Percentiles rank a stretch among this genome's conserved stretches.
Evolutionary conservation across 2,329 filamentous ascomycete genomes (phyloP).

Genomic region (Ustilaginoidea virens): DNA sequence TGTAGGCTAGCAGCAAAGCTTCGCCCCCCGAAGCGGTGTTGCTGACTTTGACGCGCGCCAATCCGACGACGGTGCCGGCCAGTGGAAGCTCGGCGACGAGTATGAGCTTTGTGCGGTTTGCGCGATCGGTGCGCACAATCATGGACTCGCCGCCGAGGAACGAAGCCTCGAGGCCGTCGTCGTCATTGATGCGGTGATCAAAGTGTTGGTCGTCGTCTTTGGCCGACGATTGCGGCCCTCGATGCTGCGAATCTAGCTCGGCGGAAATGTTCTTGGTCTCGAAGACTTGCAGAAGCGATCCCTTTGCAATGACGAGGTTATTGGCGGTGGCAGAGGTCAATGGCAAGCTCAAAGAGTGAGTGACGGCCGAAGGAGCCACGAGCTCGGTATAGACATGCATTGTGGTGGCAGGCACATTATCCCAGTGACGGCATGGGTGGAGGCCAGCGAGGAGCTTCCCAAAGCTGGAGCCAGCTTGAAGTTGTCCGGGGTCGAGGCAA

Average conservation of each 20-base stretch:
- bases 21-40: conserved; percentile 69
- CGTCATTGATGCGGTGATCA: conserved; percentile 40
- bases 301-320: conserved; percentile 85
- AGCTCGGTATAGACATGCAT: conserved; percentile 99
- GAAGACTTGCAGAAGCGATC: conserved; percentile 87
- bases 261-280: conserved; percentile 50
- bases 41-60: conserved; percentile 61
- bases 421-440: too few relatives aligned
- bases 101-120: conserved; percentile 60
- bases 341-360: conserved; percentile 66
- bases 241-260: conserved; percentile 38
- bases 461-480: too few relatives aligned
- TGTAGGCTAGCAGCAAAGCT: conserved; percentile 67
- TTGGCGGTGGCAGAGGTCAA: conserved; percentile 61
- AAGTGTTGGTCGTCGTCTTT: conserved; percentile 26
- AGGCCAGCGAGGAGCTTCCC: too few relatives aligned
- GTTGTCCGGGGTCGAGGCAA: too few relatives aligned
- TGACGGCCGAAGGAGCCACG: conserved; percentile 84
- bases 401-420: conserved; percentile 20
- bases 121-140: conserved; percentile 44
- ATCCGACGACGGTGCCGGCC: conserved; percentile 68
- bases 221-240: conserved; percentile 17
- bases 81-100: conserved; percentile 74
- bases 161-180: conserved; percentile 49
- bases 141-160: conserved; percentile 49